Percentiles rank a stretch among this genome's conserved stretches.
Evolutionary conservation across 371 early-diverging fungal genomes (phyloP).

Genomic region (Mucor circinelloides): DNA sequence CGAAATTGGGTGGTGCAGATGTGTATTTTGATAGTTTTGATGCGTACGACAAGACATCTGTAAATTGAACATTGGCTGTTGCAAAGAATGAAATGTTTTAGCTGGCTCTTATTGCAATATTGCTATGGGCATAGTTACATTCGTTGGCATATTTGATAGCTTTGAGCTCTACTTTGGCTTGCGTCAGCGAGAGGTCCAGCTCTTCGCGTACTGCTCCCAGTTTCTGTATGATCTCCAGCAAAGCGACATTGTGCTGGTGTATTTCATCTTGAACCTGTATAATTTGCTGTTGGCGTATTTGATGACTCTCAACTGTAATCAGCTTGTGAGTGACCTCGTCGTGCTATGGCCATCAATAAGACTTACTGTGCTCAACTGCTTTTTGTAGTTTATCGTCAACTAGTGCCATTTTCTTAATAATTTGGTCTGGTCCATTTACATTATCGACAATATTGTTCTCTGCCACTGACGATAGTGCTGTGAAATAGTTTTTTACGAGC

Average conservation of each 20-base stretch:
- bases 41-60: conserved; percentile 53
- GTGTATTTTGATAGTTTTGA: conserved; percentile 54
- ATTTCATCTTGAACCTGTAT: conserved; percentile 50
- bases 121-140: conserved; percentile 24
- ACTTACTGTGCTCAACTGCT: conserved; percentile 47
- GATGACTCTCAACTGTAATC: conserved; percentile 47
- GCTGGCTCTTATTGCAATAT: not conserved
- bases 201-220: conserved; percentile 33
- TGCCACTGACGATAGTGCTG: conserved; percentile 30
- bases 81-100: not conserved
- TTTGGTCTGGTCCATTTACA: conserved; percentile 26
- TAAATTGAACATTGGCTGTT: conserved; percentile 50
- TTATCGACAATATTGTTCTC: conserved; percentile 28
- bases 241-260: conserved; percentile 37
- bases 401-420: conserved; percentile 34
- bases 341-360: not conserved
- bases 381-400: conserved; percentile 39
- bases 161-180: conserved; percentile 41
- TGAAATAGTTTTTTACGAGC: conserved; percentile 38
- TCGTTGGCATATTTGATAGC: conserved; percentile 37
- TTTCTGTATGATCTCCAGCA: conserved; percentile 37
- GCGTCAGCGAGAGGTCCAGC: conserved; percentile 32
- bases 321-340: not conserved
- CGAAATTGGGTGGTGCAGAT: conserved; percentile 54
- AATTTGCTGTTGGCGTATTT: conserved; percentile 45